These are phyloP conservation scores for Glonium stellatum DNA, from an alignment of 495 filamentous ascomycete genomes.

Conservation along the genomic window DNA sequence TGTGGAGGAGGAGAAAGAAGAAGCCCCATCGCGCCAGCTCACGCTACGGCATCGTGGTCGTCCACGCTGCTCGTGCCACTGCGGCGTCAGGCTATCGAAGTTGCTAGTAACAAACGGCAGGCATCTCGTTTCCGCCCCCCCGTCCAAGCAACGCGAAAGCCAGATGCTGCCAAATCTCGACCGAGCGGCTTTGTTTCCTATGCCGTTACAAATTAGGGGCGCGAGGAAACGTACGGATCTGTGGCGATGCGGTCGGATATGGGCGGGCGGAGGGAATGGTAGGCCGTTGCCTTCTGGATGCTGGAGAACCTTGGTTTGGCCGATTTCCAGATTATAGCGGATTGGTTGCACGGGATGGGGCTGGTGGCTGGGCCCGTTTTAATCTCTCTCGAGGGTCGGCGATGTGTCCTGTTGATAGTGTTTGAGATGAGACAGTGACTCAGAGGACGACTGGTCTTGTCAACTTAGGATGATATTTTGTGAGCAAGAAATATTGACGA, in stretches of 20 bases:
- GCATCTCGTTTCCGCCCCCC: background rate
- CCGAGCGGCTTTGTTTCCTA: too few relatives aligned
- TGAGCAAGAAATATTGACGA: too few relatives aligned
- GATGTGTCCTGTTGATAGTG: background rate
- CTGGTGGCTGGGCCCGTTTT: background rate
- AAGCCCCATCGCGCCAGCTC: background rate
- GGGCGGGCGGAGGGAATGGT: conserved; percentile 5
- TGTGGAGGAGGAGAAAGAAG: background rate
- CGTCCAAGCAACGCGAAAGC: background rate
- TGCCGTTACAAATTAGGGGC: background rate
- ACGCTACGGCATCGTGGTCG: background rate
- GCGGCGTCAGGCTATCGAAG: conserved; percentile 5
- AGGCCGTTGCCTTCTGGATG: background rate
- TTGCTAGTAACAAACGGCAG: conserved; percentile 4
- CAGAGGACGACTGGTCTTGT: too few relatives aligned
- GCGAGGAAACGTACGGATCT: background rate
- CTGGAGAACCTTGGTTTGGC: conserved; percentile 8
- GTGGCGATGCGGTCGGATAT: background rate
- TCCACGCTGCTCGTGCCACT: conserved; percentile 15
- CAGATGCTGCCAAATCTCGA: too few relatives aligned
- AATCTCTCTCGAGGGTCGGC: background rate
- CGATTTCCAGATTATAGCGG: conserved; percentile 15
- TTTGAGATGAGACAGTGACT: too few relatives aligned
- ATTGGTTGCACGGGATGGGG: conserved; percentile 4
- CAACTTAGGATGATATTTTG: too few relatives aligned